Conservation (phyloP, 2,329 filamentous ascomycete species). For the Alternaria consortialis region DNA sequence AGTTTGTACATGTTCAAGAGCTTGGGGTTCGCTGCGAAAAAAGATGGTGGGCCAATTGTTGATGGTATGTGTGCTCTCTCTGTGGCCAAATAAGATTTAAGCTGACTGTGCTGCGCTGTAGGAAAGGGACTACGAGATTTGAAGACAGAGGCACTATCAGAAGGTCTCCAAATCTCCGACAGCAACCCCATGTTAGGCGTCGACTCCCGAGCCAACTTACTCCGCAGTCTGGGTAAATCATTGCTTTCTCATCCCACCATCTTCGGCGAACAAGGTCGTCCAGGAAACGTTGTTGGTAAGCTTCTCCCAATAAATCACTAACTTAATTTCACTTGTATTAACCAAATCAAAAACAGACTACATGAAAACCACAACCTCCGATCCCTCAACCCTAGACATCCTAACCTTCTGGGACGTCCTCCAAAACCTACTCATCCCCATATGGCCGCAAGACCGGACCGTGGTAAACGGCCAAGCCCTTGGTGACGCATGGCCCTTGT, state of each 20-base stretch:
- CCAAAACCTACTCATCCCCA: conserved; percentile 81
- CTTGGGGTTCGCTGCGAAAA: conserved; percentile 78
- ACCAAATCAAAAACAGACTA: conserved; percentile 14
- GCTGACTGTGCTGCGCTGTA: conserved; percentile 8
- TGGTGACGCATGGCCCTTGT: conserved; percentile 91
- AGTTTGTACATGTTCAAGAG: conserved; percentile 89
- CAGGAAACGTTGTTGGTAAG: conserved; percentile 90
- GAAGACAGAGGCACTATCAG: conserved; percentile 75
- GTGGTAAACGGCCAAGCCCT: conserved; percentile 83
- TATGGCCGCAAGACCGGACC: conserved; percentile 88
- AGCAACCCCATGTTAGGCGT: conserved; percentile 79
- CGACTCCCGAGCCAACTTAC: conserved; percentile 79
- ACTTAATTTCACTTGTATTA: too few species aligned
- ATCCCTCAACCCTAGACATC: conserved; percentile 65
- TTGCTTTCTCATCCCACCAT: conserved; percentile 75
- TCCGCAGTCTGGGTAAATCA: conserved; percentile 77
- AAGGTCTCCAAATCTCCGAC: conserved; percentile 81
- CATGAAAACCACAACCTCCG: conserved; percentile 28
- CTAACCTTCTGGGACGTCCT: conserved; percentile 88
- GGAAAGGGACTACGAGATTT: conserved; percentile 72
- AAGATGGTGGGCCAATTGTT: conserved; percentile 72
- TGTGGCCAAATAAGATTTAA: neutral
- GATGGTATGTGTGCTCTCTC: conserved; percentile 70
- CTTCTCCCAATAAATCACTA: conserved; percentile 3
- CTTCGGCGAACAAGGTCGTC: conserved; percentile 82